Percentiles rank a stretch among this genome's conserved stretches.
Conservation (phyloP, 805 yeast species). For the Cyberlindnera bimundalis region DNA sequence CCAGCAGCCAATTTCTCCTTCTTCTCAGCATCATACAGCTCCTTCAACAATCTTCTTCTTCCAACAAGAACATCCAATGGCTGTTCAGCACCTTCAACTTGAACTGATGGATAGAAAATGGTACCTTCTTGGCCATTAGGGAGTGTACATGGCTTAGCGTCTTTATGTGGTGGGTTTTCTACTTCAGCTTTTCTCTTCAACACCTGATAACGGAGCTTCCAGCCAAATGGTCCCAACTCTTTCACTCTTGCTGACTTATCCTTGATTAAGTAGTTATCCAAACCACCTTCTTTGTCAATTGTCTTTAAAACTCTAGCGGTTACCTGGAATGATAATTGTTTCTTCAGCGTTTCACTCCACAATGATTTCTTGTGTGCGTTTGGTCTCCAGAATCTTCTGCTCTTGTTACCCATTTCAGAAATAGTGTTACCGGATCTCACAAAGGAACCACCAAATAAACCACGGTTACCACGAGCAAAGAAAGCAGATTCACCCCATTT, state of each 20-base stretch:
- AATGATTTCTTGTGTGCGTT: constrained; percentile 71
- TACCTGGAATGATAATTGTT: constrained; percentile 51
- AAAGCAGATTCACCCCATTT: constrained; percentile 75
- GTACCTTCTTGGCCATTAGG: constrained; percentile 32
- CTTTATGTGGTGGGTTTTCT: constrained; percentile 38
- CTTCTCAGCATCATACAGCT: constrained; percentile 50
- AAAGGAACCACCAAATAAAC: constrained; percentile 87
- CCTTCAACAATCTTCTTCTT: constrained; percentile 56
- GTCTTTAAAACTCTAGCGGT: constrained; percentile 83
- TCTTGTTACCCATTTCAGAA: constrained; percentile 71
- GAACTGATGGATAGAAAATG: constrained; percentile 47
- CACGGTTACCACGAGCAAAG: constrained; percentile 82
- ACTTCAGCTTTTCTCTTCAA: constrained; percentile 42
- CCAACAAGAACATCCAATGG: constrained; percentile 56
- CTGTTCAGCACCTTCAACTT: constrained; percentile 34
- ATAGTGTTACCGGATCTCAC: constrained; percentile 73
- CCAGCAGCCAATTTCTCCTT: constrained; percentile 41
- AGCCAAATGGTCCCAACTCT: constrained; percentile 89
- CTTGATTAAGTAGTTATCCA: constrained; percentile 83
- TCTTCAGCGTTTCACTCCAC: constrained; percentile 79
- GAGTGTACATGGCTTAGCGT: constrained; percentile 32
- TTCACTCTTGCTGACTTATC: constrained; percentile 87
- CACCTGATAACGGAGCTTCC: constrained; percentile 81
- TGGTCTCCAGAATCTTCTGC: constrained; percentile 76
- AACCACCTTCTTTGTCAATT: constrained; percentile 90